Evolutionary conservation across 139 green algal species (phyloP).

Genomic region (Bryopsis sp.): DNA sequence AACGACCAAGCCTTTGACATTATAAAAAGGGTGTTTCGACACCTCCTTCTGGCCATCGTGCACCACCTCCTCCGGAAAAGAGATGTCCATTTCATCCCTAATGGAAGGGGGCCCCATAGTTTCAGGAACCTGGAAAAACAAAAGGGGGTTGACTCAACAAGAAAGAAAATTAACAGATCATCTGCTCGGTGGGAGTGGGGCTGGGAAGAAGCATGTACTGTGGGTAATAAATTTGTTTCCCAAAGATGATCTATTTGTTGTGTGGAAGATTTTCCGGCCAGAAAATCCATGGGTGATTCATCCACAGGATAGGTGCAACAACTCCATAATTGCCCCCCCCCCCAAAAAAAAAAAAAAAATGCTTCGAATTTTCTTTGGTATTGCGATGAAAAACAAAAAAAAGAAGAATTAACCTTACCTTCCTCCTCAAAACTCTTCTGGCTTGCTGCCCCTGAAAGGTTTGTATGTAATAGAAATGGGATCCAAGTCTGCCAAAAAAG

Average conservation of each 20-base stretch:
- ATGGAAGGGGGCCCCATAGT: slow-evolving; percentile 13
- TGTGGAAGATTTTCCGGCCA: neutral
- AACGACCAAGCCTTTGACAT: slow-evolving; percentile 26
- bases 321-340: too few species aligned
- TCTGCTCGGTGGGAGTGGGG: too few species aligned
- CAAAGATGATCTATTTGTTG: neutral
- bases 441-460: too few species aligned
- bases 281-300: too few species aligned
- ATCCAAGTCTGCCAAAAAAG: slow-evolving; percentile 4
- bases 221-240: too few species aligned
- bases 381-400: too few species aligned
- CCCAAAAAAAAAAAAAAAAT: too few species aligned
- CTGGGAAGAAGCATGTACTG: too few species aligned
- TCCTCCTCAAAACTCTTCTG: neutral
- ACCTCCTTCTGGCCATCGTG: slow-evolving; percentile 47
- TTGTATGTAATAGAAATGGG: slow-evolving; percentile 6
- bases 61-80: slow-evolving; percentile 43
- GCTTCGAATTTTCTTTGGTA: too few species aligned
- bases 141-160: too few species aligned
- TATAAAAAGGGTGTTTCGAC: neutral
- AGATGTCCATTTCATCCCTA: slow-evolving; percentile 8
- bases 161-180: too few species aligned
- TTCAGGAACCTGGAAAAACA: slow-evolving; percentile 27
- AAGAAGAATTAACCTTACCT: neutral
- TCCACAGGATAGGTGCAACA: too few species aligned